These are phyloP conservation scores for Saccharomycopsis amapae DNA, from an alignment of 805 yeast genomes.

Conservation along the genomic window DNA sequence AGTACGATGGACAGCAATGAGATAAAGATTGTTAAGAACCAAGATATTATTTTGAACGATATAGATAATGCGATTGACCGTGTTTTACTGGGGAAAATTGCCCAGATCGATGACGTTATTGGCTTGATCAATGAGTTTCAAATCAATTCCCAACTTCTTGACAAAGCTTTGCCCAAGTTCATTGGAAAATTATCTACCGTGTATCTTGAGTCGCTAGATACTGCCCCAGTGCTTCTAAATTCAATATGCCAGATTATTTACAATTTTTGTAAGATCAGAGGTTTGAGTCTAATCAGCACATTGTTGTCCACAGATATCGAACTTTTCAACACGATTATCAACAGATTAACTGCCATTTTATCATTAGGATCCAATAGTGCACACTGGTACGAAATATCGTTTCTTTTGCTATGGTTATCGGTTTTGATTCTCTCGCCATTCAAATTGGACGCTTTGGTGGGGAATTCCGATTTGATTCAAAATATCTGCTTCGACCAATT, in stretches of 20 bases:
- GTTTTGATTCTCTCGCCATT: slow-evolving; percentile 72
- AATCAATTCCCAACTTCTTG: slow-evolving; percentile 46
- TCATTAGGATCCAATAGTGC: too few species aligned
- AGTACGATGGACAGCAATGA: slow-evolving; percentile 30
- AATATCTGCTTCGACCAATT: slow-evolving; percentile 33
- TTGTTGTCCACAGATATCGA: slow-evolving; percentile 55
- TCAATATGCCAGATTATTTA: slow-evolving; percentile 40
- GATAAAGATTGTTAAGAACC: slow-evolving; percentile 27
- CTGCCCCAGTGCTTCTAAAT: not conserved
- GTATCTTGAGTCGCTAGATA: slow-evolving; percentile 23
- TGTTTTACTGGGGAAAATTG: too few species aligned
- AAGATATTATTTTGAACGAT: slow-evolving; percentile 23
- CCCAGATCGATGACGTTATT: too few species aligned
- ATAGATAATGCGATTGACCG: too few species aligned
- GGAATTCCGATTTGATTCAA: slow-evolving; percentile 28
- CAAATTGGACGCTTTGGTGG: slow-evolving; percentile 36
- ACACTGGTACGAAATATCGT: slow-evolving; percentile 41
- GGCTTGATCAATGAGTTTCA: slow-evolving; percentile 51
- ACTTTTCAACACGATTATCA: slow-evolving; percentile 35
- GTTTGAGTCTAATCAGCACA: slow-evolving; percentile 51
- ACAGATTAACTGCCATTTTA: slow-evolving; percentile 21
- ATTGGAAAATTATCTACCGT: slow-evolving; percentile 27
- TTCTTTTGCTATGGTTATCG: slow-evolving; percentile 64
- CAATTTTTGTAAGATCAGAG: slow-evolving; percentile 56
- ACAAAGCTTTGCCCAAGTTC: slow-evolving; percentile 32